These are phyloP conservation scores for Alternaria sp. DNA, from an alignment of 2,329 filamentous ascomycete genomes.

Conservation along the genomic window DNA sequence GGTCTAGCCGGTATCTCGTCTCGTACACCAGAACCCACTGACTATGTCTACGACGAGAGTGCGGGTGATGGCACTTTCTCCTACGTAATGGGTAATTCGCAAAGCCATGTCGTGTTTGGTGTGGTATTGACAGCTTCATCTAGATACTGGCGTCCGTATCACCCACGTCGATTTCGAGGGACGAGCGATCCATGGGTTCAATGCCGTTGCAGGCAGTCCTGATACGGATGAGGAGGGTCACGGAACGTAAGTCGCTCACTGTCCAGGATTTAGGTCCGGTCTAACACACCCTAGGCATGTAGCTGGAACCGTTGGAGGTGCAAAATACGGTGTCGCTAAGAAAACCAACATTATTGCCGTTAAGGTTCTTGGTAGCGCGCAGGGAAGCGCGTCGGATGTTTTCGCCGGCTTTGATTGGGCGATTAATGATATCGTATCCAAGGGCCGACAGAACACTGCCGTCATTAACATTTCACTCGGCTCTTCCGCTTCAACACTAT, in stretches of 20 bases:
- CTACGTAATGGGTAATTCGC: constrained; percentile 61
- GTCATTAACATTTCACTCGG: constrained; percentile 54
- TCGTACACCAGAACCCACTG: constrained; percentile 22
- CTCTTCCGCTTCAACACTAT: constrained; percentile 35
- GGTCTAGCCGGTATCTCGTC: constrained; percentile 45
- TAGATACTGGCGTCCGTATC: constrained; percentile 68
- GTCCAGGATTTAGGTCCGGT: fast-evolving
- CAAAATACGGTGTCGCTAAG: constrained; percentile 46
- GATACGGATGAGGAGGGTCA: constrained; percentile 42
- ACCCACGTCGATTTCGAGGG: constrained; percentile 57
- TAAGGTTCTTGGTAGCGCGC: constrained; percentile 32
- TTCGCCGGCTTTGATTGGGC: constrained; percentile 47
- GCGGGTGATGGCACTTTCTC: constrained; percentile 39
- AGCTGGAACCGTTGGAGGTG: constrained; percentile 41
- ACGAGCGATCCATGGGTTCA: constrained; percentile 42
- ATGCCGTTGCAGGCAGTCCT: constrained; percentile 28
- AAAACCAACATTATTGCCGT: constrained; percentile 48
- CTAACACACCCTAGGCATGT: constrained; percentile 33
- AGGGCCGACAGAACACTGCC: constrained; percentile 37
- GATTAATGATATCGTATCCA: constrained; percentile 44
- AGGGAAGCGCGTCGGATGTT: constrained; percentile 28
- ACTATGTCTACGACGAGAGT: constrained; percentile 40
- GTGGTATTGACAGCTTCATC: neutral
- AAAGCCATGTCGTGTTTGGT: neutral
- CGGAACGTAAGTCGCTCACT: constrained; percentile 28